Conservation (phyloP, 2,329 filamentous ascomycete species). For the Cladophialophora exuberans region DNA sequence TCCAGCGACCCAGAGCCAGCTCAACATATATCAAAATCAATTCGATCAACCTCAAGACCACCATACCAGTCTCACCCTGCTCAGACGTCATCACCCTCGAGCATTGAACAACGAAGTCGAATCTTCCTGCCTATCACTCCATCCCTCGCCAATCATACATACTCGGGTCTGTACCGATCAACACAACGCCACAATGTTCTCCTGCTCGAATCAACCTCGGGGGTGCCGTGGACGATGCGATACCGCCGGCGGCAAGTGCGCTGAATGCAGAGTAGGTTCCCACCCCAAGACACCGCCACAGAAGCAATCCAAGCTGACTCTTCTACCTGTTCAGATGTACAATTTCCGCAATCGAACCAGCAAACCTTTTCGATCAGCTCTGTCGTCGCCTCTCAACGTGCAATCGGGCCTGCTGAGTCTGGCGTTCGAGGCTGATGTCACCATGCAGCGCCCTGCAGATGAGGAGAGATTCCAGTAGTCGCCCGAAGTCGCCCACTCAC, state of each 20-base stretch:
- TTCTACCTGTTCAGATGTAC: slow-evolving; percentile 32
- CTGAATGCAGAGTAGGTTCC: slow-evolving; percentile 49
- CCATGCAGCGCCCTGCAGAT: slow-evolving; percentile 27
- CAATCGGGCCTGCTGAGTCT: slow-evolving; percentile 40
- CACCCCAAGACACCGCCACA: neutral
- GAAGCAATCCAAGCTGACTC: slow-evolving; percentile 11
- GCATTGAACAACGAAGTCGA: neutral
- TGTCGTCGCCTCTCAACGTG: slow-evolving; percentile 45
- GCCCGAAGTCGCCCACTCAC: neutral
- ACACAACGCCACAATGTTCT: slow-evolving; percentile 45
- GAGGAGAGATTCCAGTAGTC: slow-evolving; percentile 12
- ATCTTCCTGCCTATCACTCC: neutral
- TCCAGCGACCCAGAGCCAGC: too few relatives aligned
- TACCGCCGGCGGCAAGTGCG: slow-evolving; percentile 46
- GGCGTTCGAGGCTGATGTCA: slow-evolving; percentile 30
- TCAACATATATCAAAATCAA: too few relatives aligned
- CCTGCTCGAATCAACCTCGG: slow-evolving; percentile 52
- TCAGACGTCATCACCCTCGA: neutral
- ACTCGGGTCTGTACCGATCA: neutral
- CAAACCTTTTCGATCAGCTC: slow-evolving; percentile 44
- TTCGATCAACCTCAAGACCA: neutral
- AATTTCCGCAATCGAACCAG: slow-evolving; percentile 38
- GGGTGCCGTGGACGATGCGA: slow-evolving; percentile 53
- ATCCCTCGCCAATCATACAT: neutral
- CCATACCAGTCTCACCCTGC: neutral